Percentiles rank a stretch among this genome's conserved stretches.
phyloP scores from a whole-genome alignment of 768 basidiomycete species.

The Wakefieldia striispora region DNA sequence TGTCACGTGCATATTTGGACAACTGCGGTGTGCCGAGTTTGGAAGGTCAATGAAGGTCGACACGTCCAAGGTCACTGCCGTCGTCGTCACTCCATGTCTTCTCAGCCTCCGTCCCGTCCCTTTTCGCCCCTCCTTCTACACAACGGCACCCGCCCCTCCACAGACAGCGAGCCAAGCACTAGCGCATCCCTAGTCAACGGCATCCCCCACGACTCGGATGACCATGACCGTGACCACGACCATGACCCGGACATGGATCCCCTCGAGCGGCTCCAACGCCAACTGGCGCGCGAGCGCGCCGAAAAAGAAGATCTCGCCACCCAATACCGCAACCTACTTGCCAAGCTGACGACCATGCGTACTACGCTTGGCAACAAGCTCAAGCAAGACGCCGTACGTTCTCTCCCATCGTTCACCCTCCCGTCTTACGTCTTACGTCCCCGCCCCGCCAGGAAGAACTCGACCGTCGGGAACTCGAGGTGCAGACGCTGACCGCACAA shows the following conservation, averaged over 20 bases:
- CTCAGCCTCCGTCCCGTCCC: slow-evolving; percentile 31
- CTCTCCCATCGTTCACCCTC: not conserved
- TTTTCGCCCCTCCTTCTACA: slow-evolving; percentile 25
- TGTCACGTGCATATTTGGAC: slow-evolving; percentile 10
- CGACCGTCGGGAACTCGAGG: slow-evolving; percentile 83
- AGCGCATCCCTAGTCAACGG: slow-evolving; percentile 32
- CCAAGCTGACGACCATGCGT: slow-evolving; percentile 91
- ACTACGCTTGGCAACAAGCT: slow-evolving; percentile 92
- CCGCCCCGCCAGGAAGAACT: slow-evolving; percentile 81
- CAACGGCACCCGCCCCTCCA: slow-evolving; percentile 35
- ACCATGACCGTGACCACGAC: slow-evolving; percentile 33
- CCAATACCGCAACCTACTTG: slow-evolving; percentile 84
- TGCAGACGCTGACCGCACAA: slow-evolving; percentile 75
- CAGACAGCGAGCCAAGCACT: slow-evolving; percentile 41
- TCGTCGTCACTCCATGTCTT: slow-evolving; percentile 14
- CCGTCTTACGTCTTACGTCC: not conserved
- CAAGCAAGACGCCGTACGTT: slow-evolving; percentile 90
- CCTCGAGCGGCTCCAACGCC: slow-evolving; percentile 60
- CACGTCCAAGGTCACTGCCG: slow-evolving; percentile 4
- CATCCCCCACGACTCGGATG: slow-evolving; percentile 23
- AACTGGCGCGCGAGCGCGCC: slow-evolving; percentile 70
- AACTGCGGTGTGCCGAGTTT: slow-evolving; percentile 8
- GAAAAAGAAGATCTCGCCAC: slow-evolving; percentile 87
- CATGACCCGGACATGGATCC: slow-evolving; percentile 47
- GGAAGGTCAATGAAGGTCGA: slow-evolving; percentile 2